Evolutionary conservation across 2,329 filamentous ascomycete species (phyloP).

Genomic region (Nigrograna mackinnonii): DNA sequence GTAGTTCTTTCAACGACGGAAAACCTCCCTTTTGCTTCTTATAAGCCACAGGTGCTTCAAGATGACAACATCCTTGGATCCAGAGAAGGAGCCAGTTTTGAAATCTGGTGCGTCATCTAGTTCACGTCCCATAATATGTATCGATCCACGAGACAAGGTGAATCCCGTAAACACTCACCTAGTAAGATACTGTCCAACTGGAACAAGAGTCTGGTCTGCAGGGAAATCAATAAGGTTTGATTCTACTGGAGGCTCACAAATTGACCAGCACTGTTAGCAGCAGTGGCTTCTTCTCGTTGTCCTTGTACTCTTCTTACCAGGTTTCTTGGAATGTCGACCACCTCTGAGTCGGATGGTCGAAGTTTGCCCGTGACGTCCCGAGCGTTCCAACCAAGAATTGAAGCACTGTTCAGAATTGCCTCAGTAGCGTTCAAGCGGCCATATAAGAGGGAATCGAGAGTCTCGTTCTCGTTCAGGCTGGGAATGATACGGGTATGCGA

Average conservation of each 20-base stretch:
- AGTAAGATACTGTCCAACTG: conserved; percentile 56
- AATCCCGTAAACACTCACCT: conserved; percentile 56
- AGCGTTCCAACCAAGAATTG: conserved; percentile 61
- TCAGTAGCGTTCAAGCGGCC: conserved; percentile 52
- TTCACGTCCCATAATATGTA: conserved; percentile 60
- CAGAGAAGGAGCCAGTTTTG: conserved; percentile 60
- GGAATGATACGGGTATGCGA: conserved; percentile 58
- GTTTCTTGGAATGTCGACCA: conserved; percentile 56
- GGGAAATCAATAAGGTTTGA: conserved; percentile 33
- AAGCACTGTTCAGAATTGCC: conserved; percentile 53
- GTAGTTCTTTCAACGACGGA: conserved; percentile 59
- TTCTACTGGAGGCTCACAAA: conserved; percentile 34
- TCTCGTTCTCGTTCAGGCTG: conserved; percentile 51
- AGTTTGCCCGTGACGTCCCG: conserved; percentile 61
- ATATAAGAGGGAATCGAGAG: conserved; percentile 57
- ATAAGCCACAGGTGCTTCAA: conserved; percentile 65
- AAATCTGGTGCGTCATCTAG: conserved; percentile 56
- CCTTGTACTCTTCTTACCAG: conserved; percentile 61
- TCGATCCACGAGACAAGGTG: conserved; percentile 63
- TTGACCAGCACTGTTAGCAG: conserved; percentile 48
- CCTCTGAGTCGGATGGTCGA: conserved; percentile 57
- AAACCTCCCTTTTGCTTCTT: conserved; percentile 66
- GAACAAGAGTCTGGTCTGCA: conserved; percentile 29
- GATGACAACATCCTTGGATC: conserved; percentile 60
- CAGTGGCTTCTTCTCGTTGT: conserved; percentile 51